phyloP scores from a whole-genome alignment of 2,329 filamentous ascomycete genomes.

The Colletotrichum tamarilloi region DNA sequence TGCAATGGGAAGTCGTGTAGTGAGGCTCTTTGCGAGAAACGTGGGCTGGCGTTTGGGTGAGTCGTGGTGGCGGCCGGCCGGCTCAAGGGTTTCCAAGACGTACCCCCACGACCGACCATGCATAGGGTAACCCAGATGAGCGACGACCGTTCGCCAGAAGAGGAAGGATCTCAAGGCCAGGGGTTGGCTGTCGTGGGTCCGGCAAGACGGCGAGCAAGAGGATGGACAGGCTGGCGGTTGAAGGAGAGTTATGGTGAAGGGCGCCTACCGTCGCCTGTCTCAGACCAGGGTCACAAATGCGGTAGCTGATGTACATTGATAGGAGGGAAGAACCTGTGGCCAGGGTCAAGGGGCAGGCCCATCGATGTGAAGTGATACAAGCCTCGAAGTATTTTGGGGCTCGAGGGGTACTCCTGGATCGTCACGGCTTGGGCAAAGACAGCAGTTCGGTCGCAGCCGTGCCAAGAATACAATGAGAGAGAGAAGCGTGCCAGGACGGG shows the following conservation, averaged over 20 bases:
- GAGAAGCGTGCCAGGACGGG: neutral
- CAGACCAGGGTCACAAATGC: slow-evolving; percentile 16
- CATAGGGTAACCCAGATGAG: slow-evolving; percentile 27
- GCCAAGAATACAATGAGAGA: slow-evolving; percentile 19
- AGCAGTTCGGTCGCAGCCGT: slow-evolving; percentile 26
- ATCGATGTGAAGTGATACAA: slow-evolving; percentile 27
- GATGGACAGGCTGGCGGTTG: slow-evolving; percentile 44
- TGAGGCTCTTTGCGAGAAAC: slow-evolving; percentile 33
- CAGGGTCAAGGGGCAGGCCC: slow-evolving; percentile 23
- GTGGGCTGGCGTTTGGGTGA: slow-evolving; percentile 24
- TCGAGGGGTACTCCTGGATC: slow-evolving; percentile 23
- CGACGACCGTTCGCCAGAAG: slow-evolving; percentile 27
- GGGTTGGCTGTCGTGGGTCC: slow-evolving; percentile 26
- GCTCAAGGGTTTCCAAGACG: neutral
- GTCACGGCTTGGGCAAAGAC: neutral
- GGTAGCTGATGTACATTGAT: slow-evolving; percentile 19
- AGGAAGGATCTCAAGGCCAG: slow-evolving; percentile 19
- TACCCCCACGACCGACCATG: slow-evolving; percentile 22
- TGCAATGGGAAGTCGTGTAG: neutral
- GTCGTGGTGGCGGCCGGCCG: slow-evolving; percentile 5
- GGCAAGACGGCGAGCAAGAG: slow-evolving; percentile 40
- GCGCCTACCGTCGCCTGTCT: slow-evolving; percentile 25
- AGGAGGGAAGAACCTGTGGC: slow-evolving; percentile 6
- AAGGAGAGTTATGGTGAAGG: slow-evolving; percentile 1
- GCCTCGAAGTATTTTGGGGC: slow-evolving; percentile 22